Evolutionary conservation across 768 basidiomycete genomes (phyloP), one percentile per base, ranked within the genome.

Genomic region (Boletus coccyginus): DNA sequence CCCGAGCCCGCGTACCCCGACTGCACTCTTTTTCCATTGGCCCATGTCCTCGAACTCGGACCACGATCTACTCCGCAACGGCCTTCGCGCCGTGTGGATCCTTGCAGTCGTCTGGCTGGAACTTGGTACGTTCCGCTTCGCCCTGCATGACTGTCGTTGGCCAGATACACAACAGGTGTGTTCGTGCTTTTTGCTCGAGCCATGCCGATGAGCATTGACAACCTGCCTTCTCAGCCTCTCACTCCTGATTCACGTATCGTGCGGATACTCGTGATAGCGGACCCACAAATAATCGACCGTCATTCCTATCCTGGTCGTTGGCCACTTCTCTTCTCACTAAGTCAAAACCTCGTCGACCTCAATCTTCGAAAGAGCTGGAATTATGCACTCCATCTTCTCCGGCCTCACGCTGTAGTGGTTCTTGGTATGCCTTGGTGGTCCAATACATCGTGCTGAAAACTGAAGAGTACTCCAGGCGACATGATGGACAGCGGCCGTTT

Each of bases 321-420:
- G 5, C 65, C 77, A 24, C 70, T 81, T 65, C 70, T 90, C 24
- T 82, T 83, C 53, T 79, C 78, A 52, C 63, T 92, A 7, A 81
- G 81, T 16, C 86, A 83, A 61, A 65, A 83, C 57, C 68, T 93
- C 50, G 86, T 90, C 49, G 91, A 96, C 74, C 76, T 90, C 57
- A 92, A 92, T 68, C 75, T 96, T 55, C 82, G 90, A 45, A 95
- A 93, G 73, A 88, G 79, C 65, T 97, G 94, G 94, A 79, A 80
- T 53, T 85, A 79, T 9, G 84, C 84, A 4, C 75, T 82, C 50
- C 52, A 44, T 39, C 72, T 75, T 7, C 76, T 82, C 51, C 74
- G 71, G 27, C 89, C 94, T 8, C 83, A 96, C 67, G 81, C 75
- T 14, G 81, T 96, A 6, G 74, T 97, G 3, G 89, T 96, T 59